These are phyloP conservation scores for Colletotrichum sp. DNA, from an alignment of 2,329 filamentous ascomycete genomes.

Conservation along the genomic window DNA sequence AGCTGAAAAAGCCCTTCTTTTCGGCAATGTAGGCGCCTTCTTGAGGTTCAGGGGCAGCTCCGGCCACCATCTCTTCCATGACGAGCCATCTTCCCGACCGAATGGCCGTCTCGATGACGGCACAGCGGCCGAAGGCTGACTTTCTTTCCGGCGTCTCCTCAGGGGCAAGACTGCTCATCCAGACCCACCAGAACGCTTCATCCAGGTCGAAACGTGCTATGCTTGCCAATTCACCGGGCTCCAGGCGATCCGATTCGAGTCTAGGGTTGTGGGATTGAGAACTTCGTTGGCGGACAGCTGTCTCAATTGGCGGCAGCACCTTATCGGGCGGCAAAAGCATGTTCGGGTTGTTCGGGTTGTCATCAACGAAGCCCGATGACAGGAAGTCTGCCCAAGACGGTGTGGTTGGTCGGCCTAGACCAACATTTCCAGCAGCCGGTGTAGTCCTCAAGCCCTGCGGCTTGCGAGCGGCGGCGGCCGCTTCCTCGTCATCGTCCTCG, in stretches of 20 bases:
- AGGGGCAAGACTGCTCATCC: constrained; percentile 94
- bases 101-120: constrained; percentile 88
- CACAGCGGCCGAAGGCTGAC: constrained; percentile 91
- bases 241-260: constrained; percentile 74
- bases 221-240: constrained; percentile 93
- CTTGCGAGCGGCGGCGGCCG: constrained; percentile 43
- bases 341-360: constrained; percentile 67
- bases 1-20: constrained; percentile 94
- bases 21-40: constrained; percentile 90
- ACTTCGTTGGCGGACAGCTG: constrained; percentile 75
- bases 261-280: constrained; percentile 83
- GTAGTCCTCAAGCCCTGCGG: constrained; percentile 63
- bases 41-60: constrained; percentile 83
- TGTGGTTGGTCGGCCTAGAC: constrained; percentile 83
- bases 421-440: constrained; percentile 69
- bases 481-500: constrained; percentile 68
- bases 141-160: constrained; percentile 89
- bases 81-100: constrained; percentile 86
- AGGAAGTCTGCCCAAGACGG: constrained; percentile 99
- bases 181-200: constrained; percentile 99
- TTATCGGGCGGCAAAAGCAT: constrained; percentile 91
- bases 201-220: constrained; percentile 87
- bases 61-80: constrained; percentile 95
- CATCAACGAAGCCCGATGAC: constrained; percentile 88
- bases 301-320: constrained; percentile 83